phyloP scores from a whole-genome alignment of 2,329 filamentous ascomycete species.

The Pseudogymnoascus sp. region DNA sequence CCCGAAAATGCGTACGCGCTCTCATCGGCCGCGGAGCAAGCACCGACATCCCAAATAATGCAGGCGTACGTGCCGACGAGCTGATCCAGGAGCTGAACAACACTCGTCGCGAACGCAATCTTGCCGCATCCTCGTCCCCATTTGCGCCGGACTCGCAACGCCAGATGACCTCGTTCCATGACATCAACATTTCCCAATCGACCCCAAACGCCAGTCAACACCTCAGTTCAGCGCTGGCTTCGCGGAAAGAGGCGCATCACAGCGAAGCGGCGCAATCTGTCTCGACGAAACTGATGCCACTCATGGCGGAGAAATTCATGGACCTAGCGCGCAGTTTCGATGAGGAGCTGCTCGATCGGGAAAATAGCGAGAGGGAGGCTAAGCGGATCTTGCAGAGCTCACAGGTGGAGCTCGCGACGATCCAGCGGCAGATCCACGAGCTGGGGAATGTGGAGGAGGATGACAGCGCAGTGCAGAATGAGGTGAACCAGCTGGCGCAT shows the following conservation, averaged over 20 bases:
- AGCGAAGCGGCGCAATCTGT: constrained; percentile 63
- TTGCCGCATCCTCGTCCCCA: constrained; percentile 64
- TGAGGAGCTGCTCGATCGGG: constrained; percentile 66
- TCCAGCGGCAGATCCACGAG: constrained; percentile 54
- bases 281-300: constrained; percentile 59
- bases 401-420: constrained; percentile 56
- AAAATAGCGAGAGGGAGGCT: constrained; percentile 61
- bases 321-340: constrained; percentile 66
- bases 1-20: constrained; percentile 81
- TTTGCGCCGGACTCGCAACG: constrained; percentile 57
- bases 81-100: constrained; percentile 72
- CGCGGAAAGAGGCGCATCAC: constrained; percentile 33
- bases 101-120: constrained; percentile 53
- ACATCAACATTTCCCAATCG: constrained; percentile 33
- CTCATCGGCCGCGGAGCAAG: constrained; percentile 72
- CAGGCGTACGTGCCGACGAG: constrained; percentile 77
- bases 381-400: constrained; percentile 59
- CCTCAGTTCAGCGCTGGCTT: constrained; percentile 9
- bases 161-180: constrained; percentile 44
- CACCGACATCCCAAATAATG: constrained; percentile 73
- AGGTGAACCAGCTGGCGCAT: constrained; percentile 20
- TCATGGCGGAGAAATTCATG: constrained; percentile 65
- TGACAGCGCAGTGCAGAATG: constrained; percentile 16
- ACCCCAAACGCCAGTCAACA: constrained; percentile 14
- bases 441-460: constrained; percentile 30